Conservation (phyloP, 2,329 filamentous ascomycete genomes). For the Fusarium oligoseptatum region DNA sequence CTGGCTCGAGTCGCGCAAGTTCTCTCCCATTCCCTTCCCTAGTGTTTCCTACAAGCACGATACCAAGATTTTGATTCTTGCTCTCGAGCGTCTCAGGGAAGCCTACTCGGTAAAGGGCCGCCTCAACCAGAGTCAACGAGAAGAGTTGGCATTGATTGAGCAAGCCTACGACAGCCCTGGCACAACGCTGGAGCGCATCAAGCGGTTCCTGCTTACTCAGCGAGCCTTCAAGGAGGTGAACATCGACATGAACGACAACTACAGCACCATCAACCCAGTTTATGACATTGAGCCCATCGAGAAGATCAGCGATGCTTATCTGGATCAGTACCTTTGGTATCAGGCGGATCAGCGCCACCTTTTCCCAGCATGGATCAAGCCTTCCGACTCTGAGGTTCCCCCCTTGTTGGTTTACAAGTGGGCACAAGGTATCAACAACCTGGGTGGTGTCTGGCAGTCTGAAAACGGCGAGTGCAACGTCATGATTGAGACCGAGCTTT, state of each 20-base stretch:
- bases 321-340: conserved; percentile 99
- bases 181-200: conserved; percentile 95
- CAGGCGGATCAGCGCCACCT: conserved; percentile 97
- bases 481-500: conserved; percentile 97
- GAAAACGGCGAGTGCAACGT: conserved; percentile 97
- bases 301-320: conserved; percentile 98
- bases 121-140: conserved; percentile 96
- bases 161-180: conserved; percentile 98
- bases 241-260: conserved; percentile 99
- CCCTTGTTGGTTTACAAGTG: conserved; percentile 97
- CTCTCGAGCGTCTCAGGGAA: conserved; percentile 91
- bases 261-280: conserved; percentile 98
- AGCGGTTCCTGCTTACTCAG: conserved; percentile 96
- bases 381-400: conserved; percentile 96
- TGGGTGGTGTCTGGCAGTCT: conserved; percentile 94
- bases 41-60: conserved; percentile 99
- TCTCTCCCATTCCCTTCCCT: conserved; percentile 98
- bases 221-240: conserved; percentile 99
- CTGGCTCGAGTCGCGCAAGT: conserved; percentile 98
- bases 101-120: conserved; percentile 98
- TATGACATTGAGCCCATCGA: conserved; percentile 99
- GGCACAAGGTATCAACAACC: conserved; percentile 99
- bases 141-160: conserved; percentile 95
- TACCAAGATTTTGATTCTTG: conserved; percentile 97
- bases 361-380: conserved; percentile 99